phyloP scores from a whole-genome alignment of 768 basidiomycete genomes.

The Gymnopilus junonius region DNA sequence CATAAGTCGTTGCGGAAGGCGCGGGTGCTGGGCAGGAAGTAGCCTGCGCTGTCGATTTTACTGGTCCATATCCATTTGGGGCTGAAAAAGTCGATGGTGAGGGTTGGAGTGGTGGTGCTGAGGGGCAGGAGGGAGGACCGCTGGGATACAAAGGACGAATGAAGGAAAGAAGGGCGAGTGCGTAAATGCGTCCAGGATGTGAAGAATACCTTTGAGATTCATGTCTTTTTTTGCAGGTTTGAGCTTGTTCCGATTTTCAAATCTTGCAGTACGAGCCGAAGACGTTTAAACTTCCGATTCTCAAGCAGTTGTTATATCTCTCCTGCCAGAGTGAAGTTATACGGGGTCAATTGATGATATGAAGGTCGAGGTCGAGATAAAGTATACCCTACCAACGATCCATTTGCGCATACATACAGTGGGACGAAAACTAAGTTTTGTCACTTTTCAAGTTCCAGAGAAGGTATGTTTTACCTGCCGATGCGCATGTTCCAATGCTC shows the following conservation, averaged over 20 bases:
- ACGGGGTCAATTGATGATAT: neutral
- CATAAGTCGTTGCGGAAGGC: constrained; percentile 3
- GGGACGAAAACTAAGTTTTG: neutral
- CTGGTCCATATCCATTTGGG: constrained; percentile 3
- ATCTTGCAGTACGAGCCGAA: too few species aligned
- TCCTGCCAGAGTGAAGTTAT: neutral
- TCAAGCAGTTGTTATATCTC: neutral
- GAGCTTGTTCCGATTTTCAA: too few species aligned
- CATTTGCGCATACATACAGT: neutral
- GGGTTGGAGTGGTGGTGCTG: neutral
- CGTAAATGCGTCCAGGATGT: neutral
- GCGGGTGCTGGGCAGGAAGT: neutral
- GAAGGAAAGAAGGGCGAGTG: neutral
- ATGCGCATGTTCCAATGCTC: neutral
- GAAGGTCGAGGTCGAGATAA: neutral
- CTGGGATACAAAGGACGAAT: too few species aligned
- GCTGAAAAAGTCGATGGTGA: neutral
- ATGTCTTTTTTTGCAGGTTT: neutral
- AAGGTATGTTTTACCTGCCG: neutral
- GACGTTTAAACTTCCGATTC: neutral
- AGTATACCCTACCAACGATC: neutral
- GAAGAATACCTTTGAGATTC: neutral
- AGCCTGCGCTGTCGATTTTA: neutral
- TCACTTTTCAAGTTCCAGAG: neutral
- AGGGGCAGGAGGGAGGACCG: neutral